These are phyloP conservation scores for Rostrohypoxylon terebratum DNA, from an alignment of 495 filamentous ascomycete species.

Conservation along the genomic window DNA sequence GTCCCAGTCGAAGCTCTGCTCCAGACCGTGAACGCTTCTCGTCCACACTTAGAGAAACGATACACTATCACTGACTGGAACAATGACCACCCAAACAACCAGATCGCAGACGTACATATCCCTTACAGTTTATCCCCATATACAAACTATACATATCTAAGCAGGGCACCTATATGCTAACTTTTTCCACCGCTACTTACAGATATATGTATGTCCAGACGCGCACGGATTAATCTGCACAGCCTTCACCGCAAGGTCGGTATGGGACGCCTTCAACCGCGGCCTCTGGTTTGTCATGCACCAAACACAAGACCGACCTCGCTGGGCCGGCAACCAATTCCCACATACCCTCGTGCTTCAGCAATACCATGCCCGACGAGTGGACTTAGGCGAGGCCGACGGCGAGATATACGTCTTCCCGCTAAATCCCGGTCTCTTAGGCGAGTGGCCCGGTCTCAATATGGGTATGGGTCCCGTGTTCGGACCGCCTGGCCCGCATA, in stretches of 20 bases:
- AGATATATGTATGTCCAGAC: constrained; percentile 24
- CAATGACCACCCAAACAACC: not conserved
- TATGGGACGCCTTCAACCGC: constrained; percentile 24
- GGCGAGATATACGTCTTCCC: constrained; percentile 19
- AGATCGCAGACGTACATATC: constrained; percentile 20
- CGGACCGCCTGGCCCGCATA: constrained; percentile 11
- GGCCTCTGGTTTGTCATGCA: constrained; percentile 17
- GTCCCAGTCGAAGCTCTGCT: not conserved
- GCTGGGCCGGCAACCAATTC: constrained; percentile 22
- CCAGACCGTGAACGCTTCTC: not conserved
- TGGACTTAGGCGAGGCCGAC: constrained; percentile 13
- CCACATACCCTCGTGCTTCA: constrained; percentile 3
- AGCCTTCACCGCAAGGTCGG: constrained; percentile 16
- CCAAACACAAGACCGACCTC: constrained; percentile 1
- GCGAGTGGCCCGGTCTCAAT: constrained; percentile 14
- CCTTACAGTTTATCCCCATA: not conserved
- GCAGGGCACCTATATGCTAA: not conserved
- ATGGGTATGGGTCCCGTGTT: not conserved
- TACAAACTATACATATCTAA: not conserved
- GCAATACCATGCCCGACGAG: constrained; percentile 11
- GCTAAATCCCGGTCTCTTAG: not conserved
- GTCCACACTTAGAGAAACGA: constrained; percentile 10
- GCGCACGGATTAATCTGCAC: not conserved
- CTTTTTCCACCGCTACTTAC: not conserved
- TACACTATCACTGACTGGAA: constrained; percentile 34